Conservation (phyloP, 2,329 filamentous ascomycete genomes). For the Exophiala sideris region DNA sequence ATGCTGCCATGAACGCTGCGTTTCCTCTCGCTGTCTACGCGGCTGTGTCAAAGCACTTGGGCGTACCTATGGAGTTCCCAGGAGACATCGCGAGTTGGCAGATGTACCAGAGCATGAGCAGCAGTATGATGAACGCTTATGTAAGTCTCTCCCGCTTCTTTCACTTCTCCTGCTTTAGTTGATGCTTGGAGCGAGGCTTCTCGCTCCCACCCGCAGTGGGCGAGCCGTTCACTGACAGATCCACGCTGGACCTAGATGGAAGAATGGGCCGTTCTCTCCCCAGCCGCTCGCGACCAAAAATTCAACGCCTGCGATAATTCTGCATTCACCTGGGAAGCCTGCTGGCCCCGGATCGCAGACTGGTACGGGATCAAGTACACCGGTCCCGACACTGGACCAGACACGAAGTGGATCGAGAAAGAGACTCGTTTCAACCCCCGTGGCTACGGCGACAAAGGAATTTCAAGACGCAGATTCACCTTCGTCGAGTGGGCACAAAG, state of each 20-base stretch:
- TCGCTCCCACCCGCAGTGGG: too few relatives aligned
- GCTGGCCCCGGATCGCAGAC: conserved; percentile 47
- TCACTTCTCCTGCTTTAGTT: too few relatives aligned
- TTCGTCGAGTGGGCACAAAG: conserved; percentile 47
- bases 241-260: too few relatives aligned
- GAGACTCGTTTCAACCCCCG: conserved; percentile 31
- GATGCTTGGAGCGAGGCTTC: too few relatives aligned
- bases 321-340: conserved; percentile 46
- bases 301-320: conserved; percentile 50
- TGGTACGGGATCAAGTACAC: conserved; percentile 43
- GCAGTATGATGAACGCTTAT: conserved; percentile 48
- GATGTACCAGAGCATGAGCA: conserved; percentile 38
- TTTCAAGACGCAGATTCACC: conserved; percentile 39
- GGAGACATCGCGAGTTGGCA: conserved; percentile 46
- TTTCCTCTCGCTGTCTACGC: conserved; percentile 51
- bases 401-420: conserved; percentile 22
- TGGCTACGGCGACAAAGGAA: conserved; percentile 44
- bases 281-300: conserved; percentile 40
- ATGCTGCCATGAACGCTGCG: conserved; percentile 50
- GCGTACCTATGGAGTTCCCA: conserved; percentile 42
- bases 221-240: too few relatives aligned
- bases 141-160: too few relatives aligned
- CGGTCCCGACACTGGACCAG: conserved; percentile 28
- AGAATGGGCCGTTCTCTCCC: conserved; percentile 49
- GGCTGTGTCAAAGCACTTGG: conserved; percentile 42